These are phyloP conservation scores for Haematococcus sp. DNA, from an alignment of 139 green algal species.

Conservation along the genomic window DNA sequence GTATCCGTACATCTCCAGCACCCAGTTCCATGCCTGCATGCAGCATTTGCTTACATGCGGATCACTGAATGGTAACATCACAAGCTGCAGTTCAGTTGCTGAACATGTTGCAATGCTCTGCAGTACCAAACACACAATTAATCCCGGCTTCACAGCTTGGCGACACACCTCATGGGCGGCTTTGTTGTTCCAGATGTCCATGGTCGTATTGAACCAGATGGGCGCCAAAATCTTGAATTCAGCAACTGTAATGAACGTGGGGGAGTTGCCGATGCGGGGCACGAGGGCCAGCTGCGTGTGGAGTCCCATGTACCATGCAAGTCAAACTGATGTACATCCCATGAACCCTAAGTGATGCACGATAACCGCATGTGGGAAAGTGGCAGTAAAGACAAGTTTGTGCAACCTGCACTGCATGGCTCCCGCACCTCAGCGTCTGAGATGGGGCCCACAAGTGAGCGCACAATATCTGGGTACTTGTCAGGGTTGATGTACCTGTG, in stretches of 20 bases:
- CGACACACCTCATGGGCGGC: constrained; percentile 61
- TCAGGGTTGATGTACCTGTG: constrained; percentile 33
- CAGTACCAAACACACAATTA: too few species aligned
- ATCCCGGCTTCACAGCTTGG: neutral
- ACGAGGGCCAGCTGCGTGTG: neutral
- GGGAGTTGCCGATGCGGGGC: constrained; percentile 81
- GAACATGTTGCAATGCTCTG: too few species aligned
- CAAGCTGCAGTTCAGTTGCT: too few species aligned
- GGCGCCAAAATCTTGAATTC: constrained; percentile 35
- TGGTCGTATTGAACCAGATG: constrained; percentile 84
- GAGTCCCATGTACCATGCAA: neutral
- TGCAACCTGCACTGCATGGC: neutral
- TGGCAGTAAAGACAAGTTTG: neutral
- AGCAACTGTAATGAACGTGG: constrained; percentile 68
- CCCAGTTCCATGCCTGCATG: constrained; percentile 42
- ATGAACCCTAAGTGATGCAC: neutral
- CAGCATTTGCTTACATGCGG: too few species aligned
- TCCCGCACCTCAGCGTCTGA: constrained; percentile 23
- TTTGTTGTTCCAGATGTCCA: constrained; percentile 84
- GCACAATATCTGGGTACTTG: constrained; percentile 23
- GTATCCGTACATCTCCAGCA: constrained; percentile 87
- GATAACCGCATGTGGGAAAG: neutral
- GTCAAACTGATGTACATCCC: neutral
- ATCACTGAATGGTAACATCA: too few species aligned
- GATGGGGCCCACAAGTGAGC: constrained; percentile 38